Evolutionary conservation across 495 filamentous ascomycete species (phyloP).

Genomic region (Corynascus novoguineensis): DNA sequence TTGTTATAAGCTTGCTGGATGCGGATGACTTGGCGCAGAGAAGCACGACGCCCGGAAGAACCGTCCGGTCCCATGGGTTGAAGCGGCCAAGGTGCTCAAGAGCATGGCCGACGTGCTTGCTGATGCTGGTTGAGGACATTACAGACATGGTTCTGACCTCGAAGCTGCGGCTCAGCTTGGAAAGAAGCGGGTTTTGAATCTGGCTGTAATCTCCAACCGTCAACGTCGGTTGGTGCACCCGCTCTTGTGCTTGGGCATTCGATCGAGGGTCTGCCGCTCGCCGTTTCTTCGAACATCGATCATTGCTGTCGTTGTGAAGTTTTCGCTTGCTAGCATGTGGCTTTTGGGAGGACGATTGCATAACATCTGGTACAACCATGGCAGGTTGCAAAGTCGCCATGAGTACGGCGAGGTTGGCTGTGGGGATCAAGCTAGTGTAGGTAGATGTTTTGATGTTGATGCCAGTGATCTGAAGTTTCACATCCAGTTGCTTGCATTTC

Average conservation of each 20-base stretch:
- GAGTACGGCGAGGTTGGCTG: not conserved
- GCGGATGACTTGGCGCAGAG: constrained; percentile 49
- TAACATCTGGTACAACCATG: constrained; percentile 3
- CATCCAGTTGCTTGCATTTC: not conserved
- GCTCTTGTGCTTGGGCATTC: not conserved
- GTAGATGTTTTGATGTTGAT: not conserved
- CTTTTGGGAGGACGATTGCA: not conserved
- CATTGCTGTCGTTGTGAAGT: constrained; percentile 13
- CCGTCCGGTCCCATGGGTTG: constrained; percentile 26
- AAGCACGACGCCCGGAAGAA: constrained; percentile 32
- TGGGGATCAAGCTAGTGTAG: no score
- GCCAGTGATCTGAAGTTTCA: not conserved
- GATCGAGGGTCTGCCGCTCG: constrained; percentile 7
- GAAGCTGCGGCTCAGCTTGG: constrained; percentile 27
- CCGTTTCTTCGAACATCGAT: constrained; percentile 16
- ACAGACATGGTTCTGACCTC: constrained; percentile 43
- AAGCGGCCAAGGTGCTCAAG: constrained; percentile 38
- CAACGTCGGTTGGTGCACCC: not conserved
- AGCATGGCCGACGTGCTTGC: constrained; percentile 45
- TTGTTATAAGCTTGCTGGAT: constrained; percentile 56
- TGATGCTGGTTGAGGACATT: constrained; percentile 52
- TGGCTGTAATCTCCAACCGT: constrained; percentile 19
- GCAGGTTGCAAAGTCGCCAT: not conserved
- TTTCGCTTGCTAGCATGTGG: constrained; percentile 18
- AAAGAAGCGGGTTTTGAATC: constrained; percentile 27